These are phyloP conservation scores for Chamaenerion angustifolium DNA, from an alignment of 345 rosid genomes.

Conservation along the genomic window DNA sequence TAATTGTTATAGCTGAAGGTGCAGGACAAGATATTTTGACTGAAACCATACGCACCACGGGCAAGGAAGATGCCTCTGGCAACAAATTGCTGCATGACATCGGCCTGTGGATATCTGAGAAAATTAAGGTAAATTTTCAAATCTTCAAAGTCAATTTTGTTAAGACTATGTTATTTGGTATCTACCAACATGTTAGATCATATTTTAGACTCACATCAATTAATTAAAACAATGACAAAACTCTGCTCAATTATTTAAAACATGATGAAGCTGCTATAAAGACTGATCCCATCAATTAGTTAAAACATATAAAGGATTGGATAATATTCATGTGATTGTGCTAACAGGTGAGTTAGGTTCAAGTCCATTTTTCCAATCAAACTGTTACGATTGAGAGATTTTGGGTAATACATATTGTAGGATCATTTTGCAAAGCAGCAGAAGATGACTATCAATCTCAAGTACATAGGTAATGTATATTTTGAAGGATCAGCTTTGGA, in stretches of 20 bases:
- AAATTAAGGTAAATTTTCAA: constrained; percentile 19
- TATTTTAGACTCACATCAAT: no score
- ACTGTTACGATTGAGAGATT: neutral
- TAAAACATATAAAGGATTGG: no score
- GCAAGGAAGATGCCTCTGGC: constrained; percentile 33
- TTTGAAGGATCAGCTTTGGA: neutral
- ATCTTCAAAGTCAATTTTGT: neutral
- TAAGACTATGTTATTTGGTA: neutral
- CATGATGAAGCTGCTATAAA: no score
- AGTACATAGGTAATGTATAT: constrained; percentile 22
- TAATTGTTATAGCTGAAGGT: constrained; percentile 36
- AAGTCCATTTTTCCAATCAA: no score
- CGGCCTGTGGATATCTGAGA: constrained; percentile 32
- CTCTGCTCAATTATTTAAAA: no score
- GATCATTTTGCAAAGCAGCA: constrained; percentile 24
- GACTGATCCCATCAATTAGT: no score
- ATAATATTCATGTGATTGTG: no score
- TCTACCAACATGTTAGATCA: neutral
- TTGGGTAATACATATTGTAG: constrained; percentile 9
- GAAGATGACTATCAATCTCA: constrained; percentile 27
- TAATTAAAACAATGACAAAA: no score
- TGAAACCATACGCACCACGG: constrained; percentile 16
- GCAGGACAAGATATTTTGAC: constrained; percentile 35
- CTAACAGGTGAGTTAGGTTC: no score
- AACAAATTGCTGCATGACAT: constrained; percentile 30